Conservation (phyloP, 495 filamentous ascomycete genomes). For the Melanomma pulvis-pyrius region DNA sequence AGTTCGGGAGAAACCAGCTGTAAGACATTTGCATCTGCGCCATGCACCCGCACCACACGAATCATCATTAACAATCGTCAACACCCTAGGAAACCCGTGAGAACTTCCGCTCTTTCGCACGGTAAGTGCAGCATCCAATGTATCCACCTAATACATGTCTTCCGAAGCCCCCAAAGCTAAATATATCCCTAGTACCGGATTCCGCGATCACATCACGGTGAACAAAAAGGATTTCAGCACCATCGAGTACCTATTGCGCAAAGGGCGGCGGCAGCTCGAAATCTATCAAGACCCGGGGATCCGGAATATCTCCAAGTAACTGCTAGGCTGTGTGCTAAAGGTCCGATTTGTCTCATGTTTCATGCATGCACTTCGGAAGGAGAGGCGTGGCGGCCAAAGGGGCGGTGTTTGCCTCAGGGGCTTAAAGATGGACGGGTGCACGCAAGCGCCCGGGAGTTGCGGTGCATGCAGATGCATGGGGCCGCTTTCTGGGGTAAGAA, state of each 20-base stretch:
- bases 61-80: constrained; percentile 26
- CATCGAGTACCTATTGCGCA: constrained; percentile 85
- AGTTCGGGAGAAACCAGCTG: constrained; percentile 76
- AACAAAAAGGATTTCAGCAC: constrained; percentile 87
- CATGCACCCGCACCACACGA: constrained; percentile 17
- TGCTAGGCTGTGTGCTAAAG: background rate
- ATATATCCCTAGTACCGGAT: constrained; percentile 54
- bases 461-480: background rate
- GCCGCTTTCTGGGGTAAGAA: background rate
- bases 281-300: constrained; percentile 81
- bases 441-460: background rate
- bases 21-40: constrained; percentile 45
- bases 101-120: constrained; percentile 60
- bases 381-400: background rate
- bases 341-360: background rate
- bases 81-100: constrained; percentile 51
- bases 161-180: background rate
- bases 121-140: constrained; percentile 47
- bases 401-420: background rate
- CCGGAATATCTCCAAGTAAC: constrained; percentile 67
- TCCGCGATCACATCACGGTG: constrained; percentile 67
- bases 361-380: background rate
- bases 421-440: background rate
- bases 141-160: background rate
- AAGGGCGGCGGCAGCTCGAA: constrained; percentile 82